phyloP scores from a whole-genome alignment of 768 basidiomycete genomes.

The Boletus barrowsii region DNA sequence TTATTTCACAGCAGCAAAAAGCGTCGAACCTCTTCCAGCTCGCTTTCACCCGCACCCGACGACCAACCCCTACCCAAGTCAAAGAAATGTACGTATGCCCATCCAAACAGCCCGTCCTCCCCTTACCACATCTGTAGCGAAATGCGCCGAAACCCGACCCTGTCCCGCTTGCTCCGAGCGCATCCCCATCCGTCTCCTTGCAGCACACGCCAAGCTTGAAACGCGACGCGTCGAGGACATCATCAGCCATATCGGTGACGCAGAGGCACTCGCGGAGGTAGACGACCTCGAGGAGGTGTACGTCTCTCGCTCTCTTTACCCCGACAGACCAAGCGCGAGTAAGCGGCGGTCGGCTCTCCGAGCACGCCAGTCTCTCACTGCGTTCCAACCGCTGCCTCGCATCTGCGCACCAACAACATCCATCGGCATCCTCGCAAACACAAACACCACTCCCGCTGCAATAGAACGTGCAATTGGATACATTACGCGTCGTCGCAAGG shows the following conservation, averaged over 20 bases:
- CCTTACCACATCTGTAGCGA: slow-evolving; percentile 40
- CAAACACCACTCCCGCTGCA: slow-evolving; percentile 27
- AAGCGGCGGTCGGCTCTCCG: slow-evolving; percentile 44
- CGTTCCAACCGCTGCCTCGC: slow-evolving; percentile 23
- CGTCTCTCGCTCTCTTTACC: slow-evolving; percentile 19
- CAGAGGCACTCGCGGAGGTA: slow-evolving; percentile 46
- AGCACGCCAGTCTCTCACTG: slow-evolving; percentile 39
- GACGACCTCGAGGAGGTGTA: slow-evolving; percentile 57
- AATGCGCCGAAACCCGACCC: slow-evolving; percentile 68
- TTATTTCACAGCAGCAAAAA: slow-evolving; percentile 45
- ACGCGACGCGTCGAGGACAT: slow-evolving; percentile 67
- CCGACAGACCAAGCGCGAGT: slow-evolving; percentile 14
- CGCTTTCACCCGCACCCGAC: slow-evolving; percentile 34
- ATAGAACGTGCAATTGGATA: slow-evolving; percentile 54
- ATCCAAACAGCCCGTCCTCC: not conserved
- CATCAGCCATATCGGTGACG: slow-evolving; percentile 58
- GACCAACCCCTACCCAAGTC: slow-evolving; percentile 32
- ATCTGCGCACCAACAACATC: slow-evolving; percentile 21
- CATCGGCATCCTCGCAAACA: slow-evolving; percentile 15
- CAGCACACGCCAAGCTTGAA: slow-evolving; percentile 63
- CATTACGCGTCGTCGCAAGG: slow-evolving; percentile 70
- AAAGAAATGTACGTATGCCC: slow-evolving; percentile 47
- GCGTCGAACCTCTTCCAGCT: slow-evolving; percentile 32
- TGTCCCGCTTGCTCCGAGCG: slow-evolving; percentile 74
- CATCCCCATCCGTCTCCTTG: slow-evolving; percentile 71